Evolutionary conservation across 2,329 filamentous ascomycete species (phyloP).

Genomic region (Talaromyces sp.): DNA sequence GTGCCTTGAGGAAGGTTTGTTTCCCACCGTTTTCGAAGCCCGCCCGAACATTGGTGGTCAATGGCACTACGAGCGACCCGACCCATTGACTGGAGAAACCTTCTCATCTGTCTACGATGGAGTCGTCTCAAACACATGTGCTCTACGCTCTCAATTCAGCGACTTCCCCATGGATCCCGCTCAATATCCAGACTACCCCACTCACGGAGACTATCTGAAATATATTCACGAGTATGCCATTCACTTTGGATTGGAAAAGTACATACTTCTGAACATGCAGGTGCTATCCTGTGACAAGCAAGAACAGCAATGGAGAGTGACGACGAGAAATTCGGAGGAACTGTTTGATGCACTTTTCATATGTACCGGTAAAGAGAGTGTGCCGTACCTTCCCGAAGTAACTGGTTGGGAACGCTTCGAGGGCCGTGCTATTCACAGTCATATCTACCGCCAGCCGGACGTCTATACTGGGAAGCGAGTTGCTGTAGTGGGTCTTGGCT

Average conservation of each 20-base stretch:
- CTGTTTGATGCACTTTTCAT: slow-evolving; percentile 37
- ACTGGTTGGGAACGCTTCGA: slow-evolving; percentile 32
- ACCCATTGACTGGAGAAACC: slow-evolving; percentile 25
- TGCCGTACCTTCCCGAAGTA: slow-evolving; percentile 33
- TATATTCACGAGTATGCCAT: slow-evolving; percentile 39
- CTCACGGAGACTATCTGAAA: slow-evolving; percentile 32
- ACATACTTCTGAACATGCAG: slow-evolving; percentile 34
- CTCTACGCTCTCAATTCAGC: slow-evolving; percentile 38
- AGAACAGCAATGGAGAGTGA: slow-evolving; percentile 32
- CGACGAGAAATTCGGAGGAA: slow-evolving; percentile 22
- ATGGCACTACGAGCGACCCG: slow-evolving; percentile 37
- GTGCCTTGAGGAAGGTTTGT: slow-evolving; percentile 36
- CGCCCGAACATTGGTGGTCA: slow-evolving; percentile 36
- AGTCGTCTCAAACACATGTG: slow-evolving; percentile 37
- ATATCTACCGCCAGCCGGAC: slow-evolving; percentile 35
- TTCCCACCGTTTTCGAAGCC: slow-evolving; percentile 36
- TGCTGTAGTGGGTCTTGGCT: slow-evolving; percentile 38
- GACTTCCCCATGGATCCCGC: slow-evolving; percentile 42
- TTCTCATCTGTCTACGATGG: slow-evolving; percentile 37
- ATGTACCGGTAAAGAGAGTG: slow-evolving; percentile 32
- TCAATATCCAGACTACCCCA: slow-evolving; percentile 38
- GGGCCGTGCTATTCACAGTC: slow-evolving; percentile 38
- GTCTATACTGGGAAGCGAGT: slow-evolving; percentile 38
- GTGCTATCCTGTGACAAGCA: slow-evolving; percentile 31
- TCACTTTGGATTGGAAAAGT: slow-evolving; percentile 33